phyloP scores from a whole-genome alignment of 2,329 filamentous ascomycete genomes.

The Torrubiellomyces zombiae region DNA sequence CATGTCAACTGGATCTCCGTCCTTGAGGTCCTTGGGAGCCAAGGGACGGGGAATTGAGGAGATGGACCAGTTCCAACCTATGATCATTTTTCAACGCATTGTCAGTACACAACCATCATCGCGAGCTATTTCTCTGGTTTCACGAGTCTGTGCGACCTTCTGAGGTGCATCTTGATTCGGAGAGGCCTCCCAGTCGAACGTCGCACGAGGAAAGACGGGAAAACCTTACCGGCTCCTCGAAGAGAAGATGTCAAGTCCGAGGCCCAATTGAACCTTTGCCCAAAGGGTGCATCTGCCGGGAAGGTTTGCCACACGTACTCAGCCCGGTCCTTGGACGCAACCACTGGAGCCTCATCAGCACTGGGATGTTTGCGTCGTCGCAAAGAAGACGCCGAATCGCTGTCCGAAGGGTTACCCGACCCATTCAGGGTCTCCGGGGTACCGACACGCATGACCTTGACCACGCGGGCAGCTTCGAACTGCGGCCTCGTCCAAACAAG shows the following conservation, averaged over 20 bases:
- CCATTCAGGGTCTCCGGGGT: too few relatives aligned
- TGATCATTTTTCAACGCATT: too few relatives aligned
- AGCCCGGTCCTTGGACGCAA: constrained; percentile 14
- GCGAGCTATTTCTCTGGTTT: too few relatives aligned
- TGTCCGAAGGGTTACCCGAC: not conserved
- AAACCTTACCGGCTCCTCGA: constrained; percentile 31
- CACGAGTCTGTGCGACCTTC: too few relatives aligned
- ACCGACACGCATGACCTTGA: constrained; percentile 12
- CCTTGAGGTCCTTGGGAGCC: constrained; percentile 15
- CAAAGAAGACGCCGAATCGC: too few relatives aligned
- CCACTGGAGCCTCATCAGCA: too few relatives aligned
- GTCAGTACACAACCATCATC: too few relatives aligned
- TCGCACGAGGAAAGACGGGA: too few relatives aligned
- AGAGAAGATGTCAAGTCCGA: constrained; percentile 37
- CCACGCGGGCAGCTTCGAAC: constrained; percentile 35
- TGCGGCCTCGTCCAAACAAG: constrained; percentile 39
- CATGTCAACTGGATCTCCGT: constrained; percentile 23
- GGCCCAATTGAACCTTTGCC: constrained; percentile 36
- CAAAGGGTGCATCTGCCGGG: constrained; percentile 30
- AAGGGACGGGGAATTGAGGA: constrained; percentile 30
- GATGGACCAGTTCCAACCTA: constrained; percentile 43
- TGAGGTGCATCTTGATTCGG: too few relatives aligned
- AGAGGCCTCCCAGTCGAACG: too few relatives aligned
- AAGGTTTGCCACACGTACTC: constrained; percentile 46
- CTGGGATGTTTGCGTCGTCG: too few relatives aligned